Base-by-base conservation (phyloP, 495 filamentous ascomycete genomes). In the Chaetomium cochliodes region DNA sequence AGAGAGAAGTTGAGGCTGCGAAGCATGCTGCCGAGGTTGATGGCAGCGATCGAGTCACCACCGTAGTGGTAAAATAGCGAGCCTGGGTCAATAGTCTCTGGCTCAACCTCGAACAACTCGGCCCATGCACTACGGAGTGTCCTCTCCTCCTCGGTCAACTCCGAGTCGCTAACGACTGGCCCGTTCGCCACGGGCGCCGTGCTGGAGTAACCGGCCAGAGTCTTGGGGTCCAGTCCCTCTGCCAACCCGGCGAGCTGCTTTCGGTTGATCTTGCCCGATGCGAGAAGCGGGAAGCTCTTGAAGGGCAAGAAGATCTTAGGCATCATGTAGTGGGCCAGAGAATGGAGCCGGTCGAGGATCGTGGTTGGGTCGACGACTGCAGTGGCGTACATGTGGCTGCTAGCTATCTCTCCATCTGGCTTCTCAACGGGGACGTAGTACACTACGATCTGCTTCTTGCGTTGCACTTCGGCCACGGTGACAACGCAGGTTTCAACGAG, bases 11-110 rank as follows among this genome's bases (percentile, higher is more conserved):
- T 47, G 15, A 47, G 44, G 16, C 12, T 5, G 16, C 44, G 44
- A 12, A 47, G 44, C 44, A 47, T 47, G 44, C 44, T 47, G 44
- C 16, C 44, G 44, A 47, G 44, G 44, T 47, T 47, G 44, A 47
- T 47, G 44, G 44, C 44, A 18, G 44, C 44, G n/a, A 47, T 47
- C n/a, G 44, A 47, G 44, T 47, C 44, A 20, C 44, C 44, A 5
- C 44, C 44, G 44, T 47, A 47, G 44, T 47, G 15, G n/a, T 47
- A 47, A 16, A 47, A 47, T 3, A 47, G 44, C 44, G 44, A 5
- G 44, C n/a, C 15, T 1, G n/a, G 44, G 15, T 20, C 44, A 20
- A 47, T 47, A 8, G 44, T 20, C n/a, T 47, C 44, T 18, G 44
- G 44, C n/a, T 18, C 7, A 18, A 47, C 44, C 16, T 47, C 44